Evolutionary conservation across 2,329 filamentous ascomycete species (phyloP).

Genomic region (Elsinoe arachidis): DNA sequence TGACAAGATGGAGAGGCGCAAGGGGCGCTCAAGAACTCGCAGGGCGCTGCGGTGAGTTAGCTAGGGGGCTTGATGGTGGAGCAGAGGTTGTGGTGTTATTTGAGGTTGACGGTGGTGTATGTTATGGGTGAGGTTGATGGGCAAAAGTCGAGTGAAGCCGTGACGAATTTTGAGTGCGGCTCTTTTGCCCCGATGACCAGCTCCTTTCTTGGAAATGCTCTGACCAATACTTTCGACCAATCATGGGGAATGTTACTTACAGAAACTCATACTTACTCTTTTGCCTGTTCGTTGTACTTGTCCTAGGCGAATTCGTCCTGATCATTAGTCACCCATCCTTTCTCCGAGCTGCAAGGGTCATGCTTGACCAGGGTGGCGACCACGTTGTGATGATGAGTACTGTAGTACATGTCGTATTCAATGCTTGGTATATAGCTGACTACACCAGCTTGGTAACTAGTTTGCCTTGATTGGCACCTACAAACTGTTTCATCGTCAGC

Average conservation of each 20-base stretch:
- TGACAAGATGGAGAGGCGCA: not conserved
- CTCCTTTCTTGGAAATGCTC: not conserved
- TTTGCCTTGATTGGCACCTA: conserved; percentile 41
- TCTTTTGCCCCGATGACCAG: not conserved
- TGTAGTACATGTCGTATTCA: not conserved
- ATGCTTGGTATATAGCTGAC: not conserved
- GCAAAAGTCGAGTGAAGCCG: not conserved
- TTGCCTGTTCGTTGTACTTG: not conserved
- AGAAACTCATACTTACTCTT: not conserved
- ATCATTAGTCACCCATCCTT: not conserved
- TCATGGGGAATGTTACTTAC: not conserved
- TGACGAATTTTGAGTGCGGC: not conserved
- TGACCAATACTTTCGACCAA: not conserved
- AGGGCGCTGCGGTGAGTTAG: not conserved
- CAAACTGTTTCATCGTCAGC: conserved; percentile 24
- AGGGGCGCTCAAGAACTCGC: not conserved
- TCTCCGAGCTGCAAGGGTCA: not conserved
- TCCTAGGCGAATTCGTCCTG: not conserved
- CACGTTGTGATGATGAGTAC: not conserved
- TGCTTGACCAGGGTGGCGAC: not conserved
- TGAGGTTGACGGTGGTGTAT: not conserved
- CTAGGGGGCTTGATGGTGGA: not conserved
- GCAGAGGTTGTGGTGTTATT: not conserved
- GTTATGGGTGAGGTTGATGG: not conserved
- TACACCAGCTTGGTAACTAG: conserved; percentile 32